phyloP scores from a whole-genome alignment of 345 rosid species.

The Clausena lansium region DNA sequence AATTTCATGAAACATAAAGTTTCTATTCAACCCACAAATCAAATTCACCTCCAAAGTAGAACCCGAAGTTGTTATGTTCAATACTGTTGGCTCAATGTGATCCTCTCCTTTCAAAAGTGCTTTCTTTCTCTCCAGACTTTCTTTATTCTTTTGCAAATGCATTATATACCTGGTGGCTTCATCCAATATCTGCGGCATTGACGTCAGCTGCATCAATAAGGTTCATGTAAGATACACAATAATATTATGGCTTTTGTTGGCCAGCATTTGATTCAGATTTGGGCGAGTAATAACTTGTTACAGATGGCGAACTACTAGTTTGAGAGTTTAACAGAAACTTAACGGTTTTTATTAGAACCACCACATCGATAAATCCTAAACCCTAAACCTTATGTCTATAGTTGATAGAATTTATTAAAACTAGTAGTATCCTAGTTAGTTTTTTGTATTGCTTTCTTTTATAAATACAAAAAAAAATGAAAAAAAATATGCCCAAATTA shows the following conservation, averaged over 20 bases:
- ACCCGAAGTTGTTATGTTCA: constrained; percentile 16
- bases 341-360: too few relatives aligned
- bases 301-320: too few relatives aligned
- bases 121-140: neutral
- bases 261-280: too few relatives aligned
- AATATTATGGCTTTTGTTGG: too few relatives aligned
- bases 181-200: neutral
- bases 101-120: neutral
- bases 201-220: neutral
- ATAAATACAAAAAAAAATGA: too few relatives aligned
- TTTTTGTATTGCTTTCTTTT: too few relatives aligned
- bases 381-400: too few relatives aligned
- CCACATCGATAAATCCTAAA: too few relatives aligned
- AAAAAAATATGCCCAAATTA: too few relatives aligned
- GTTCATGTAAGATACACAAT: neutral
- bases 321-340: too few relatives aligned
- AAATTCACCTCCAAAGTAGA: constrained; percentile 26
- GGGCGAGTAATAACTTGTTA: too few relatives aligned
- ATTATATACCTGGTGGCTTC: neutral
- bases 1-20: constrained; percentile 20
- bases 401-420: too few relatives aligned
- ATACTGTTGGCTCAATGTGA: neutral
- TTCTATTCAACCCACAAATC: constrained; percentile 13
- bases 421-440: neutral
- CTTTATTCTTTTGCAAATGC: neutral